Base-by-base conservation (phyloP, 2,329 filamentous ascomycete genomes). In the Acrodontium crateriforme region DNA sequence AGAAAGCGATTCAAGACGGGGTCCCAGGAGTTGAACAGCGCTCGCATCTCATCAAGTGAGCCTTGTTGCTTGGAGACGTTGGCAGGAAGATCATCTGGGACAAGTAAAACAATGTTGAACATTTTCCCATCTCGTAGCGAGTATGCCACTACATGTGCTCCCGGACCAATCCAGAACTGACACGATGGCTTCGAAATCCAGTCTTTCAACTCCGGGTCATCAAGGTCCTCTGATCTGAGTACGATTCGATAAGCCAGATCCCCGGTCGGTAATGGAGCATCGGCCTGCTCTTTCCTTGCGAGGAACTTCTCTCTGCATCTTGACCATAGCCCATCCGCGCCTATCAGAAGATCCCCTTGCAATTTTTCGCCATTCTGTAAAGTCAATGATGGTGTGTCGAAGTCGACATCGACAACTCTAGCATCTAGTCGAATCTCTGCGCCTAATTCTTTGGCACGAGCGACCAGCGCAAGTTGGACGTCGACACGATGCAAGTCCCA, bases 201-300 rank as follows among this genome's bases (percentile, higher is more conserved):
- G 0, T 60, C 54, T 11, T 55, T 52, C 3, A 78, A 47, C 1
- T 61, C 53, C 13, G 56, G 51, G 22, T 74, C 67, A 0, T 52
- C 38, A 2, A 76, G 58, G 16, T 72, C 56, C 6, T 68, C 59
- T 0, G 65, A 42, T 0, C 54, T 47, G 3, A 78, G 53, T 0
- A 74, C 64, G 18, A 78, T 66, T 2, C 74, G 59, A 41, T 76
- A 79, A 1, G 73, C 74, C 9, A 78, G 47, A 44, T 79, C 74
- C 0, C 73, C 74, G 0, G 72, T 78, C 0, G 69, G 63, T 6
- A 63, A 46, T 0, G 73, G 69, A 4, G 55, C 50, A 18, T 67
- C 63, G 16, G 37, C 36, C 21, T 37, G 38, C 14, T 45, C 48
- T 3, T 56, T 52, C 0, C 44, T 51, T 0, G 59, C 59, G 0